A percentile compares a stretch with the other conserved stretches of the same genome.
phyloP scores from a whole-genome alignment of 1,284 basidiomycete species.

The Leccinum pachyderme region DNA sequence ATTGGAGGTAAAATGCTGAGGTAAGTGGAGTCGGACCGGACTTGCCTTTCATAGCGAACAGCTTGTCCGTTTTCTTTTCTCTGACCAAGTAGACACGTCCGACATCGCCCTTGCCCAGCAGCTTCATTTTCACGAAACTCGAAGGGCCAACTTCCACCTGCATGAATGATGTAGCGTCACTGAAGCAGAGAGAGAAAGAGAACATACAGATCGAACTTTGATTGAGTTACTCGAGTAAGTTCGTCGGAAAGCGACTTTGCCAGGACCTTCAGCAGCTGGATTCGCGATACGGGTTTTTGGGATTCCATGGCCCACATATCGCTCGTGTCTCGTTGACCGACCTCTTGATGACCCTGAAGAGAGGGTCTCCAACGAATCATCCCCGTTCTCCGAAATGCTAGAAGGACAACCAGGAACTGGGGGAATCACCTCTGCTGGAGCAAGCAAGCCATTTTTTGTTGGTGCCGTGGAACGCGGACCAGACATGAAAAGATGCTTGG shows the following conservation, averaged over 20 bases:
- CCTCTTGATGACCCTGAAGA: slow-evolving; percentile 69
- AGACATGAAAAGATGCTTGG: slow-evolving; percentile 82
- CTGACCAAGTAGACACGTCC: slow-evolving; percentile 94
- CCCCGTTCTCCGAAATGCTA: slow-evolving; percentile 53
- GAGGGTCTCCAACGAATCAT: slow-evolving; percentile 67
- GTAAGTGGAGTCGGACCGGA: slow-evolving; percentile 9
- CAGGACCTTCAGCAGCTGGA: slow-evolving; percentile 45
- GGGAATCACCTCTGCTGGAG: slow-evolving; percentile 59
- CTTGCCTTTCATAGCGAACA: slow-evolving; percentile 96
- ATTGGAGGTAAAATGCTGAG: slow-evolving; percentile 36
- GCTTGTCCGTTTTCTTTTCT: slow-evolving; percentile 92
- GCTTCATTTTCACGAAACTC: slow-evolving; percentile 92
- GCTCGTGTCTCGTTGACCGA: slow-evolving; percentile 39
- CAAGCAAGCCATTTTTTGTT: slow-evolving; percentile 74
- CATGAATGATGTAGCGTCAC: slow-evolving; percentile 2
- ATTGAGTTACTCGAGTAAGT: slow-evolving; percentile 98
- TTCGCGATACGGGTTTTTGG: slow-evolving; percentile 46
- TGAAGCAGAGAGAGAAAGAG: neutral
- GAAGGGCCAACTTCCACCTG: slow-evolving; percentile 89
- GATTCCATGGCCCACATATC: slow-evolving; percentile 23
- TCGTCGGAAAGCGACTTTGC: slow-evolving; percentile 78
- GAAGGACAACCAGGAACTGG: slow-evolving; percentile 47
- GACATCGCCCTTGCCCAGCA: slow-evolving; percentile 94
- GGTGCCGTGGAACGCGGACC: slow-evolving; percentile 50
- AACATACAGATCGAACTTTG: slow-evolving; percentile 82